Base-by-base conservation (phyloP, 1,284 basidiomycete species). In the Heliocybe sulcata region DNA sequence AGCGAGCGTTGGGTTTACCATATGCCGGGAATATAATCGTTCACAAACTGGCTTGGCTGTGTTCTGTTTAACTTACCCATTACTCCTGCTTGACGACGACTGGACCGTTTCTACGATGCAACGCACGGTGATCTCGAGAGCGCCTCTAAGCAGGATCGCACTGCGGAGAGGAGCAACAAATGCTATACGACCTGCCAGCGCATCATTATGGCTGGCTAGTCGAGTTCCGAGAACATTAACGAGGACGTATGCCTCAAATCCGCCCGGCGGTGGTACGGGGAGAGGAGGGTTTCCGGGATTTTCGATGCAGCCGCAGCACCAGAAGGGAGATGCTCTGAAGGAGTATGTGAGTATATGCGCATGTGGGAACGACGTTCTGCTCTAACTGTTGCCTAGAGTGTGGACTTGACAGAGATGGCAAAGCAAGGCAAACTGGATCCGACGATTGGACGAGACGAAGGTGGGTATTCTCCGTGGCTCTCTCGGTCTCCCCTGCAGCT, bases 371-470 rank as follows among this genome's bases (percentile, higher is more conserved):
- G 22, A 10, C 53, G 22, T 33, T 33, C 9, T 29, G 45, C 26
- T 25, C 51, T 53, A 23, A 53, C 35, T 31, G 45, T 48, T 51
- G 10, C 33, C 3, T 60, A 92, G 84, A 90, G 89, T 55, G 75
- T 89, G 6, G 94, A 96, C 65, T 70, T 96, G 29, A 96, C 92
- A 0, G 84, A 91, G 61, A 73, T 94, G 59, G 94, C 94, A 2
- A 80, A 74, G 60, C 75, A 88, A 51, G 93, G 93, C 33, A 93
- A 94, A 67, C 76, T 96, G 3, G 94, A 96, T 68, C 94, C 94
- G 1, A 87, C 86, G 8, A 95, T 96, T 66, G 93, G 93, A 1
- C 74, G 92, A 61, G 92, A 94, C 62, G 90, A 93, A 72, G 88
- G 86, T 77, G 56, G 25, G 72, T 61, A 56, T 55, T 53, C 51